Evolutionary conservation across 768 basidiomycete species (phyloP).

Genomic region (Lactarius quietus): DNA sequence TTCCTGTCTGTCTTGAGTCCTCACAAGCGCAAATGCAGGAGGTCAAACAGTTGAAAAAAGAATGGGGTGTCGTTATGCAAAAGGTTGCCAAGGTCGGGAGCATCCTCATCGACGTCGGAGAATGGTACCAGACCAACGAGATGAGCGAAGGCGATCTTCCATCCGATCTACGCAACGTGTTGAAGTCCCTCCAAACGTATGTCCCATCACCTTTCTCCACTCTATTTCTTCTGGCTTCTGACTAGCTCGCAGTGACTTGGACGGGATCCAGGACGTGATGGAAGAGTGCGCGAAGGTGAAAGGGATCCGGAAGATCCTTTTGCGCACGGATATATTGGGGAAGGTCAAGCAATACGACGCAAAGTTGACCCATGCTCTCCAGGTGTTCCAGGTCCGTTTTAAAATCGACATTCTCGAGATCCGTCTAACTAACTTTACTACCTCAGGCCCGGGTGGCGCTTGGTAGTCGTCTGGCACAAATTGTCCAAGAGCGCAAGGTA

Average conservation of each 20-base stretch:
- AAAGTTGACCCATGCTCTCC: background rate
- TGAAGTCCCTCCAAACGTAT: background rate
- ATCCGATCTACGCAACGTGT: background rate
- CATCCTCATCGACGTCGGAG: too few species aligned
- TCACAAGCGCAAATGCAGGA: too few species aligned
- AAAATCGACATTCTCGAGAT: background rate
- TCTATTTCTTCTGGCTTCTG: background rate
- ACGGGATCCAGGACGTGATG: background rate
- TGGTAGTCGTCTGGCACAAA: background rate
- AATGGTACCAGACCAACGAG: too few species aligned
- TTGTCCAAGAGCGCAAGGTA: background rate
- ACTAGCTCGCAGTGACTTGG: background rate
- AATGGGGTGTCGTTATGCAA: too few species aligned
- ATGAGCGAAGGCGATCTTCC: too few species aligned
- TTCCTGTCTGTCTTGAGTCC: too few species aligned
- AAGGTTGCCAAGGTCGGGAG: too few species aligned
- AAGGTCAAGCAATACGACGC: slow-evolving; percentile 1
- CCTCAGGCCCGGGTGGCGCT: background rate
- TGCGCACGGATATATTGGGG: background rate
- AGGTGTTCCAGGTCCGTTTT: background rate
- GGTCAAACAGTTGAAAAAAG: too few species aligned
- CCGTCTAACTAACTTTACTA: background rate
- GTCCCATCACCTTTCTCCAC: background rate
- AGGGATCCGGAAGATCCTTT: background rate
- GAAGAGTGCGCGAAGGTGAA: background rate